These are phyloP conservation scores for Brassica rapa DNA, from an alignment of 345 rosid species.

Conservation along the genomic window DNA sequence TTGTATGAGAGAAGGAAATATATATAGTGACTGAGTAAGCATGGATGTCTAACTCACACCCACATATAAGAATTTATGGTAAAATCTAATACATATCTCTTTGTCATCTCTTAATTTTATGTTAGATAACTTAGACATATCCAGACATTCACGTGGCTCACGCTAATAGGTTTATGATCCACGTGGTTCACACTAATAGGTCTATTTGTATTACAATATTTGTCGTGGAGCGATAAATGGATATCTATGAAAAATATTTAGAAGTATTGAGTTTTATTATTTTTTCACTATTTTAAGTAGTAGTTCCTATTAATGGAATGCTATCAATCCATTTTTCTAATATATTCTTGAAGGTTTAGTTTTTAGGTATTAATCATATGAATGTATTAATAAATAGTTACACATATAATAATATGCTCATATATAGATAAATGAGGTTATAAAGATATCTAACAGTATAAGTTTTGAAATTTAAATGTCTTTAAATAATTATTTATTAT, in stretches of 20 bases:
- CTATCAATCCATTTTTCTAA: background rate
- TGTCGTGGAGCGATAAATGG: background rate
- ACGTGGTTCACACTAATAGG: background rate
- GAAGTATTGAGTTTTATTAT: background rate
- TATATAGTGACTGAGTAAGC: conserved; percentile 3
- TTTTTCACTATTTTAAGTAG: background rate
- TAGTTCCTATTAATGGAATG: background rate
- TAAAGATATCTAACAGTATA: background rate
- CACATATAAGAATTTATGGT: too few relatives aligned
- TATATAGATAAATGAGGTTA: background rate
- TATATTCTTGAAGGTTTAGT: too few relatives aligned
- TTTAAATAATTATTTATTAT: too few relatives aligned
- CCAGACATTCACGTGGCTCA: background rate
- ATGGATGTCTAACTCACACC: background rate
- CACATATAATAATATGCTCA: background rate
- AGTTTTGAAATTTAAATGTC: too few relatives aligned
- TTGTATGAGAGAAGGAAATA: background rate
- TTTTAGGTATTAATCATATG: background rate
- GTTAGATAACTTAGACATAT: background rate
- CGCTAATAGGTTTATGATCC: background rate
- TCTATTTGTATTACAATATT: too few relatives aligned
- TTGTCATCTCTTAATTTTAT: too few relatives aligned
- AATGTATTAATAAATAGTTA: background rate
- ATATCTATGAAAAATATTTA: background rate
- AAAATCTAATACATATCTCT: background rate